Percentiles rank a stretch among this genome's conserved stretches.
Conservation (phyloP, 106 monocot species). For the Amphibolis antarctica region DNA sequence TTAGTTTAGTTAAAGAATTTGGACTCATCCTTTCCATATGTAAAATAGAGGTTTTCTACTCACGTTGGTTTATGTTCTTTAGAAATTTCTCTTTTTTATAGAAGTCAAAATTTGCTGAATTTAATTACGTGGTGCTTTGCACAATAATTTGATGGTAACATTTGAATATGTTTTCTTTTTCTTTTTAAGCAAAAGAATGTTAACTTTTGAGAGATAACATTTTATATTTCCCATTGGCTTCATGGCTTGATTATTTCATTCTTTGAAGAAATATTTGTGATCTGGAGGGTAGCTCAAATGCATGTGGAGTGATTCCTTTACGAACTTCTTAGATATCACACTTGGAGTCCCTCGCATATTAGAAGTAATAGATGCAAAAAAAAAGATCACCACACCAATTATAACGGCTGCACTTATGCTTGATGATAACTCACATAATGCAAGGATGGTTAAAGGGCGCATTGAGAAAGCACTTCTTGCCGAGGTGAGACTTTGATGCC, state of each 20-base stretch:
- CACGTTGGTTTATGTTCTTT: too few relatives aligned
- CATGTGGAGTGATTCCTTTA: slow-evolving; percentile 26
- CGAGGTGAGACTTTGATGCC: slow-evolving; percentile 37
- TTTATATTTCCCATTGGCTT: neutral
- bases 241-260: slow-evolving; percentile 2
- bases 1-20: too few relatives aligned
- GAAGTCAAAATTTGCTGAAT: too few relatives aligned
- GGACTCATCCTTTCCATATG: too few relatives aligned
- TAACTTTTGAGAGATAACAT: neutral
- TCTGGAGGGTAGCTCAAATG: neutral
- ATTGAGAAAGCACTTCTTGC: slow-evolving; percentile 78
- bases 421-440: slow-evolving; percentile 38
- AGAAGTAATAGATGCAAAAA: slow-evolving; percentile 93
- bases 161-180: too few relatives aligned
- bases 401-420: slow-evolving; percentile 49
- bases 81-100: too few relatives aligned
- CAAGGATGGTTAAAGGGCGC: slow-evolving; percentile 49
- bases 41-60: too few relatives aligned
- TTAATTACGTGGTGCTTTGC: too few relatives aligned
- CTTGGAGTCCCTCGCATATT: slow-evolving; percentile 97
- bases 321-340: slow-evolving; percentile 54
- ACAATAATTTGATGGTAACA: too few relatives aligned
- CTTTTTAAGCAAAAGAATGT: too few relatives aligned
- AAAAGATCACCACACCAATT: slow-evolving; percentile 89
- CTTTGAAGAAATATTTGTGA: neutral